phyloP scores from a whole-genome alignment of 306 rosid genomes.

The Styphnolobium japonicum region DNA sequence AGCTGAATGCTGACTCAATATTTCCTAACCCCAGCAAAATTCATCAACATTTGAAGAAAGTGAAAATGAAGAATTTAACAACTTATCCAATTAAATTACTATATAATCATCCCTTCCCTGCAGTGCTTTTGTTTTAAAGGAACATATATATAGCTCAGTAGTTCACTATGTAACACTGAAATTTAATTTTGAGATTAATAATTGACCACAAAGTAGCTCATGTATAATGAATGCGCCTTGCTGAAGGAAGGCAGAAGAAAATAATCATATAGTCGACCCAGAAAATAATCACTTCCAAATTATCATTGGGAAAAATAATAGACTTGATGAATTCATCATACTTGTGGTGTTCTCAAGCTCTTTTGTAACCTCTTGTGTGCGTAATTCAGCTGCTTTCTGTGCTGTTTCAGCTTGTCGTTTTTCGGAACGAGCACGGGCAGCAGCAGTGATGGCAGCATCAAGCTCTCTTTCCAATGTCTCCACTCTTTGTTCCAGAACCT shows the following conservation, averaged over 20 bases:
- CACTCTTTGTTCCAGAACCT: slow-evolving; percentile 86
- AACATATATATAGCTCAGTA: neutral
- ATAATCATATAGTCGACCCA: neutral
- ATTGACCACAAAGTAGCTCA: neutral
- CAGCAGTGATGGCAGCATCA: slow-evolving; percentile 87
- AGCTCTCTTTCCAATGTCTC: slow-evolving; percentile 85
- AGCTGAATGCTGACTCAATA: neutral
- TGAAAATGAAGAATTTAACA: neutral
- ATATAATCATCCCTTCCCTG: neutral
- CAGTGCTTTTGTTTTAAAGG: neutral
- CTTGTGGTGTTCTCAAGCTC: slow-evolving; percentile 98
- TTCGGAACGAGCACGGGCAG: slow-evolving; percentile 87
- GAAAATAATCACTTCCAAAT: neutral
- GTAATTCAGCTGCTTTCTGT: slow-evolving; percentile 79
- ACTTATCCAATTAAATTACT: neutral
- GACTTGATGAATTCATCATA: slow-evolving; percentile 30
- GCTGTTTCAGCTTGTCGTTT: slow-evolving; percentile 88
- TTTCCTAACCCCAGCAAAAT: neutral
- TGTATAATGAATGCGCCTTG: neutral
- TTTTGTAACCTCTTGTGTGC: slow-evolving; percentile 64
- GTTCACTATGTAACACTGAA: neutral
- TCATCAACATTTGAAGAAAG: neutral
- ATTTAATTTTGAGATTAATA: neutral
- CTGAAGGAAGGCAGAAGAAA: neutral
- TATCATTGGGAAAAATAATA: neutral